Base-by-base conservation (phyloP, 2,329 filamentous ascomycete species). In the Penicillium sp. region DNA sequence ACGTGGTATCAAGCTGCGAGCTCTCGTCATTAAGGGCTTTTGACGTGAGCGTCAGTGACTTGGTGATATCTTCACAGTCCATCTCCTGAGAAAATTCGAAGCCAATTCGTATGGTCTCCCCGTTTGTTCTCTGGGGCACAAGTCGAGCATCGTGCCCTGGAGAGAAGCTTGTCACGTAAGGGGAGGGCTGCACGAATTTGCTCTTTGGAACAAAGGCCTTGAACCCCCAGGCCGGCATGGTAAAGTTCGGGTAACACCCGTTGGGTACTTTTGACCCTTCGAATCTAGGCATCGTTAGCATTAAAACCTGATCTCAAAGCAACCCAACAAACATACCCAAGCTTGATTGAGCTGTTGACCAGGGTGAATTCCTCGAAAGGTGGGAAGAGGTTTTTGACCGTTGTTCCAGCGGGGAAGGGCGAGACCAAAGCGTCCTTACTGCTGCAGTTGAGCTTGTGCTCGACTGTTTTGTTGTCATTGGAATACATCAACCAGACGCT, bases 321-420 rank as follows among this genome's bases (percentile, higher is more conserved):
- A 78, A 65, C 72, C 2, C 76, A 79, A 2, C 73, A 74, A 51
- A 77, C 75, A 41, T 82, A 73, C 11, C 75, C 76, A 48, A 83
- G 74, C 31, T 69, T 71, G 8, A 72, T 66, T 1, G 73, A 65
- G 0, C 81, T 81, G 2, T 67, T 65, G 32, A 74, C 71, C 22
- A 88, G 72, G 0, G 69, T 77, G 50, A 80, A 73, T 55, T 83
- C 77, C 27, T 85, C 82, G 59, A 82, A 83, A 0, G 84, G 83
- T 60, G 81, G 82, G 67, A 88, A 85, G 14, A 88, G 65, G 61
- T 86, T 86, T 64, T 81, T 82, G 56, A 88, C 83, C 1, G 74
- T 79, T 2, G 78, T 81, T 13, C 77, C 79, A 2, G 69, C 64
- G 9, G 75, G 71, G 53, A 83, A 88, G 0, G 85, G 82, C 9